Conservation (phyloP, 148 eudicot species). For the Silene latifolia region DNA sequence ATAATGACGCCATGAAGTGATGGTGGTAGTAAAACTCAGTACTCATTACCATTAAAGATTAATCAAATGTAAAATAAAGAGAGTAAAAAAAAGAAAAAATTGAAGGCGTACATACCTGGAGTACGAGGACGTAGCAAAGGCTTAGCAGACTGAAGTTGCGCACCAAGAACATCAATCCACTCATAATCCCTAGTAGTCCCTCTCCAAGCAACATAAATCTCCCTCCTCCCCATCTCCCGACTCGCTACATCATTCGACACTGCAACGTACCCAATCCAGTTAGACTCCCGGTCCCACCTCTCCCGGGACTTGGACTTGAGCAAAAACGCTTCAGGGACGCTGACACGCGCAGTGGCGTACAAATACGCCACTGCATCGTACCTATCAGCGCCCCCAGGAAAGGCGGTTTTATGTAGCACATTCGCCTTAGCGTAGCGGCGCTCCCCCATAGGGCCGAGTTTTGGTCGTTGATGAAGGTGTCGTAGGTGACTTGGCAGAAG, state of each 20-base stretch:
- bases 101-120: slow-evolving; percentile 9
- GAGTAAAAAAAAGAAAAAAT: no score
- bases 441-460: slow-evolving; percentile 37
- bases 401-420: slow-evolving; percentile 26
- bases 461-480: slow-evolving; percentile 44
- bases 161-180: slow-evolving; percentile 62
- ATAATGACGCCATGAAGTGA: no score
- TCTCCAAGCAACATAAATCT: slow-evolving; percentile 61
- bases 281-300: slow-evolving; percentile 69
- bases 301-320: slow-evolving; percentile 56
- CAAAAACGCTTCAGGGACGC: slow-evolving; percentile 43
- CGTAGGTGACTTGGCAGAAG: slow-evolving; percentile 87
- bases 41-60: no score
- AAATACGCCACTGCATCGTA: slow-evolving; percentile 46
- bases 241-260: slow-evolving; percentile 44
- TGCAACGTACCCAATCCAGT: slow-evolving; percentile 69
- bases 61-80: no score
- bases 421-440: slow-evolving; percentile 34
- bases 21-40: no score
- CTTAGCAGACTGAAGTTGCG: slow-evolving; percentile 41
- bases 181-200: slow-evolving; percentile 62
- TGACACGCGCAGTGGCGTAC: slow-evolving; percentile 66
- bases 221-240: slow-evolving; percentile 42
- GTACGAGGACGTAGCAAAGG: slow-evolving; percentile 19
- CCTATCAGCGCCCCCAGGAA: slow-evolving; percentile 24